These are phyloP conservation scores for Cyberlindnera misumaiensis DNA, from an alignment of 805 yeast species.

Conservation along the genomic window DNA sequence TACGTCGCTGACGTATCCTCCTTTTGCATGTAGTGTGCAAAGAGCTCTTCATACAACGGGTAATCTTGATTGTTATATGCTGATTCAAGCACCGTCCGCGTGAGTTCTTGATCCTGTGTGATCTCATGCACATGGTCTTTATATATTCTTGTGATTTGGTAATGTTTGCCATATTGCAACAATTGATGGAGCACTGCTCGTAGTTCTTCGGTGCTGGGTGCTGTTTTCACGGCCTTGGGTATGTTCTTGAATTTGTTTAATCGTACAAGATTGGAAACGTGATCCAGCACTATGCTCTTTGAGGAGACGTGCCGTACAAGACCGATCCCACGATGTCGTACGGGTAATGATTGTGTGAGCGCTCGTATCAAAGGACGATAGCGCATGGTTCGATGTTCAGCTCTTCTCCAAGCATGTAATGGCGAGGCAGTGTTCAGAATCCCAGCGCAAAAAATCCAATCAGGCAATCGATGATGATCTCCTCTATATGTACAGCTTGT, in stretches of 20 bases:
- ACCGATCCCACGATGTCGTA: not conserved
- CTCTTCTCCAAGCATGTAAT: too few species aligned
- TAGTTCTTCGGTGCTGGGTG: not conserved
- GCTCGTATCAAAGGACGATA: too few species aligned
- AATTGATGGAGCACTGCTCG: not conserved
- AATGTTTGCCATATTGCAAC: not conserved
- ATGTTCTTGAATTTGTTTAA: not conserved
- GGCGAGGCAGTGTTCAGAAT: too few species aligned
- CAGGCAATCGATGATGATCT: too few species aligned
- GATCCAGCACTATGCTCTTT: too few species aligned
- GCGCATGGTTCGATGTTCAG: too few species aligned
- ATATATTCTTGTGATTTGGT: not conserved
- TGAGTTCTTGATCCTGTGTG: not conserved
- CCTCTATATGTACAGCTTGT: too few species aligned
- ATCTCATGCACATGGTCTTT: not conserved
- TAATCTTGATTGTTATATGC: constrained; percentile 4
- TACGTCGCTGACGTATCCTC: constrained; percentile 4
- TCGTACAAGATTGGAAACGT: too few species aligned
- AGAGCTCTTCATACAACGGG: constrained; percentile 14
- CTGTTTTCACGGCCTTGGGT: not conserved
- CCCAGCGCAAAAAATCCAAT: too few species aligned
- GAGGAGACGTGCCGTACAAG: constrained; percentile 2
- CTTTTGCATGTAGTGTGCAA: constrained; percentile 14
- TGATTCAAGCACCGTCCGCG: constrained; percentile 3
- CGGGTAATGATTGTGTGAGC: not conserved